These are phyloP conservation scores for Trametes cingulata DNA, from an alignment of 768 basidiomycete species.

Conservation along the genomic window DNA sequence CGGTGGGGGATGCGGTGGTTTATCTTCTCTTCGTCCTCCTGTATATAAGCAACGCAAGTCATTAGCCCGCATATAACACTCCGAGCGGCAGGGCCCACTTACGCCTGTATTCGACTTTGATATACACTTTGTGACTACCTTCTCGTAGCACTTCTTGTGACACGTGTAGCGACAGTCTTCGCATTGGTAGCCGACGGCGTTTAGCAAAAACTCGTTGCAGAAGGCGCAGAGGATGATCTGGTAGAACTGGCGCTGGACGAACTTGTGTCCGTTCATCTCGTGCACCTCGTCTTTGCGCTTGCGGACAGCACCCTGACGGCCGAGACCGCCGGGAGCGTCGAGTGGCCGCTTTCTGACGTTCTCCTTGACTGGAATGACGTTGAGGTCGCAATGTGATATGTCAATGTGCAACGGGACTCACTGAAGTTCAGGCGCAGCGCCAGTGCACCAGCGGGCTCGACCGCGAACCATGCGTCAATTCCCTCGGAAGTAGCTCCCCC, in stretches of 20 bases:
- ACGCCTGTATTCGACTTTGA: constrained; percentile 95
- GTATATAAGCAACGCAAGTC: constrained; percentile 45
- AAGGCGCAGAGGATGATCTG: constrained; percentile 98
- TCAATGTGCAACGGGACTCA: constrained; percentile 43
- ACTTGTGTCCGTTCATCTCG: constrained; percentile 99
- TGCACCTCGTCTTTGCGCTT: constrained; percentile 98
- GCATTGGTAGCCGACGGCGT: constrained; percentile 97
- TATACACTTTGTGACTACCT: constrained; percentile 99
- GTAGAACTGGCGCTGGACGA: constrained; percentile 96
- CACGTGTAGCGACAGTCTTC: constrained; percentile 99
- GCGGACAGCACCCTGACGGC: constrained; percentile 96
- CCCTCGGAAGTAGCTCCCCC: constrained; percentile 55
- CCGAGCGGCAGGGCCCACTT: constrained; percentile 34
- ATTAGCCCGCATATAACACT: neutral
- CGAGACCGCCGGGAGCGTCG: constrained; percentile 88
- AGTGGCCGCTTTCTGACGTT: constrained; percentile 95
- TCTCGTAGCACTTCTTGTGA: constrained; percentile 98
- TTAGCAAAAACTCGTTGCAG: constrained; percentile 96
- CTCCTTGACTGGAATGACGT: constrained; percentile 77
- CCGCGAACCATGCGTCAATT: constrained; percentile 95
- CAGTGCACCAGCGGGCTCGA: constrained; percentile 96
- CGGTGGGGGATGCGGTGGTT: constrained; percentile 99
- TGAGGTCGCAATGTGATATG: constrained; percentile 11
- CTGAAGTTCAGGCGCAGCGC: constrained; percentile 88
- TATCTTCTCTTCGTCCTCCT: constrained; percentile 97